Conservation (phyloP, 768 basidiomycete species). For the Termitomyces sp. region DNA sequence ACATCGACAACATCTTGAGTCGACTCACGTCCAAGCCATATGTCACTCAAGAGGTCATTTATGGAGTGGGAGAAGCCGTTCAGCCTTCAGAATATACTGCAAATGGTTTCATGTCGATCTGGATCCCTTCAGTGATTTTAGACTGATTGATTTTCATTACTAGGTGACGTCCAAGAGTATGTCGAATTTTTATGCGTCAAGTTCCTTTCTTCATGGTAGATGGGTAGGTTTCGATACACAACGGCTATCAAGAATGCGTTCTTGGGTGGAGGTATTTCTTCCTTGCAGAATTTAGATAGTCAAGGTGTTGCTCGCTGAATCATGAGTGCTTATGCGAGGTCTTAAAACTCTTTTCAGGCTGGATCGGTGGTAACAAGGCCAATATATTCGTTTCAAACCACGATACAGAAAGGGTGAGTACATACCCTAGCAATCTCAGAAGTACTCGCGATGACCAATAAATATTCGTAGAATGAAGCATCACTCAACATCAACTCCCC, state of each 20-base stretch:
- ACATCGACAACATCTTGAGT: slow-evolving; percentile 48
- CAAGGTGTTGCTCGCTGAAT: slow-evolving; percentile 26
- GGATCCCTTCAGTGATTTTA: not conserved
- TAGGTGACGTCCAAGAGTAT: slow-evolving; percentile 62
- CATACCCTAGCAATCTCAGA: not conserved
- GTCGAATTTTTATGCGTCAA: slow-evolving; percentile 3
- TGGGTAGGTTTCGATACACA: slow-evolving; percentile 52
- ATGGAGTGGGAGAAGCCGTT: slow-evolving; percentile 42
- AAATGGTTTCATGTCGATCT: slow-evolving; percentile 30
- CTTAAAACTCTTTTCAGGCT: slow-evolving; percentile 31
- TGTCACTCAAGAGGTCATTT: slow-evolving; percentile 63
- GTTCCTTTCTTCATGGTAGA: not conserved
- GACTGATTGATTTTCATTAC: not conserved
- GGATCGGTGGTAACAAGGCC: slow-evolving; percentile 46
- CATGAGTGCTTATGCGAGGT: not conserved
- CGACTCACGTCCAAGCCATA: slow-evolving; percentile 40
- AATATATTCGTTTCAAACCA: slow-evolving; percentile 69
- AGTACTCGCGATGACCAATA: not conserved
- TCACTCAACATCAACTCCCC: slow-evolving; percentile 57
- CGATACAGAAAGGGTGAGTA: slow-evolving; percentile 55
- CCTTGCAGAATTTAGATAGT: slow-evolving; percentile 44
- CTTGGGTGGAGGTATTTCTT: slow-evolving; percentile 41
- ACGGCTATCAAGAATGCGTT: slow-evolving; percentile 47
- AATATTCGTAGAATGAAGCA: slow-evolving; percentile 32
- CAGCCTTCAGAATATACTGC: slow-evolving; percentile 50